These are phyloP conservation scores for Furcasterigmium sp. DNA, from an alignment of 2,329 filamentous ascomycete genomes.

Conservation along the genomic window DNA sequence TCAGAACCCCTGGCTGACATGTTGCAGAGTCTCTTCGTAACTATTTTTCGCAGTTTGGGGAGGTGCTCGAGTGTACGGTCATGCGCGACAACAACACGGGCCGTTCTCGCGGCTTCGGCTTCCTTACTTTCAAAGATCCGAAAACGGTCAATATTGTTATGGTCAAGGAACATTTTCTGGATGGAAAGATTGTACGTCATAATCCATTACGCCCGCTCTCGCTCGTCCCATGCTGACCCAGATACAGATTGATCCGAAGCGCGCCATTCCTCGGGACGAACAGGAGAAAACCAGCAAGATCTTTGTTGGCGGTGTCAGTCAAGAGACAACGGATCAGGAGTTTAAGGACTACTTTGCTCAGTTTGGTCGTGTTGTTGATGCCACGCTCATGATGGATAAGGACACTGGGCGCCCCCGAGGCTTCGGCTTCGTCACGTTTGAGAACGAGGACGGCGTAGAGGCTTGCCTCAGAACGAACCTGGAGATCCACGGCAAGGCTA, in stretches of 20 bases:
- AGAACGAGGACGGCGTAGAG: constrained; percentile 91
- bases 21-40: constrained; percentile 83
- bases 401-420: constrained; percentile 95
- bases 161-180: constrained; percentile 98
- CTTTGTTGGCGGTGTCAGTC: constrained; percentile 94
- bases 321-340: constrained; percentile 93
- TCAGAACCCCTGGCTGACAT: constrained; percentile 8
- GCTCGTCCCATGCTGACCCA: constrained; percentile 14
- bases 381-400: constrained; percentile 99
- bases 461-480: constrained; percentile 79
- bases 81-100: constrained; percentile 96
- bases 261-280: constrained; percentile 93
- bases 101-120: constrained; percentile 91
- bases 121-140: constrained; percentile 94
- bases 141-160: constrained; percentile 99
- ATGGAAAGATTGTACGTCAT: constrained; percentile 88
- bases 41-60: constrained; percentile 96
- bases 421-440: constrained; percentile 97
- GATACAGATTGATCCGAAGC: constrained; percentile 87
- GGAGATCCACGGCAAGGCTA: constrained; percentile 91
- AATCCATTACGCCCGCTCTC: background rate
- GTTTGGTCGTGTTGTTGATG: constrained; percentile 93
- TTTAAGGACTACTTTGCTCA: constrained; percentile 97
- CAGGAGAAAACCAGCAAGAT: constrained; percentile 99
- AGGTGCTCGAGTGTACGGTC: constrained; percentile 97